A percentile compares a stretch with the other conserved stretches of the same genome.
Evolutionary conservation across 495 filamentous ascomycete genomes (phyloP).

Genomic region (Talaromyces trachyspermus): DNA sequence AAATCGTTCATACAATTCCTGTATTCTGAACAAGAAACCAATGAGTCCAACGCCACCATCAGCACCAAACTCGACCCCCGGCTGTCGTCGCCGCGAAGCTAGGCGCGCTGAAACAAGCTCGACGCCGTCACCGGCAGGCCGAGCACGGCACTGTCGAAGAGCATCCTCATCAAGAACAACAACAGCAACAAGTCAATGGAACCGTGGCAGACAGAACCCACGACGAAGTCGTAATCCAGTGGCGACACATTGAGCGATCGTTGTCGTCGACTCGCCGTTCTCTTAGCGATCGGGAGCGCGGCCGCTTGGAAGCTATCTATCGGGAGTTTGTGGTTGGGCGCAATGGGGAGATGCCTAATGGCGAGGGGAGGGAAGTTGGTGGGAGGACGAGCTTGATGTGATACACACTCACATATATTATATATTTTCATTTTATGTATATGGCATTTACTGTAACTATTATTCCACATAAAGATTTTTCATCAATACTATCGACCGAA

Average conservation of each 20-base stretch:
- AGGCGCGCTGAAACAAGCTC: slow-evolving; percentile 59
- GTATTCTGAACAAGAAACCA: slow-evolving; percentile 50
- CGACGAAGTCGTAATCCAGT: slow-evolving; percentile 73
- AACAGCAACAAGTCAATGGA: slow-evolving; percentile 23
- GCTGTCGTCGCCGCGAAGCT: slow-evolving; percentile 68
- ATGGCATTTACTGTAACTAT: no score
- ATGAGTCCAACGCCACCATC: slow-evolving; percentile 31
- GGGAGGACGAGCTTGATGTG: slow-evolving; percentile 92
- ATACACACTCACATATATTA: no score
- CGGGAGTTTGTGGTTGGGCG: slow-evolving; percentile 83
- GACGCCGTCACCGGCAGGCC: slow-evolving; percentile 51
- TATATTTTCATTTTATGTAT: no score
- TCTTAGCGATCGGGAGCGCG: slow-evolving; percentile 67
- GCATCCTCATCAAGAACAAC: slow-evolving; percentile 16
- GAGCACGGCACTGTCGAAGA: slow-evolving; percentile 32
- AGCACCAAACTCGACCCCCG: slow-evolving; percentile 51
- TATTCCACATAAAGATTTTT: no score
- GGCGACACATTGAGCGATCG: slow-evolving; percentile 76
- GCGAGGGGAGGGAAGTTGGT: slow-evolving; percentile 87
- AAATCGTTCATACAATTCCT: slow-evolving; percentile 73
- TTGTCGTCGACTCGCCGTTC: slow-evolving; percentile 75
- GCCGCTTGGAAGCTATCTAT: slow-evolving; percentile 72
- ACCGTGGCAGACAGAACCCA: slow-evolving; percentile 29
- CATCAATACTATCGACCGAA: no score
- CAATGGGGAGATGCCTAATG: slow-evolving; percentile 90